Evolutionary conservation across 1,284 basidiomycete genomes (phyloP).

Genomic region (Tilletia indica): DNA sequence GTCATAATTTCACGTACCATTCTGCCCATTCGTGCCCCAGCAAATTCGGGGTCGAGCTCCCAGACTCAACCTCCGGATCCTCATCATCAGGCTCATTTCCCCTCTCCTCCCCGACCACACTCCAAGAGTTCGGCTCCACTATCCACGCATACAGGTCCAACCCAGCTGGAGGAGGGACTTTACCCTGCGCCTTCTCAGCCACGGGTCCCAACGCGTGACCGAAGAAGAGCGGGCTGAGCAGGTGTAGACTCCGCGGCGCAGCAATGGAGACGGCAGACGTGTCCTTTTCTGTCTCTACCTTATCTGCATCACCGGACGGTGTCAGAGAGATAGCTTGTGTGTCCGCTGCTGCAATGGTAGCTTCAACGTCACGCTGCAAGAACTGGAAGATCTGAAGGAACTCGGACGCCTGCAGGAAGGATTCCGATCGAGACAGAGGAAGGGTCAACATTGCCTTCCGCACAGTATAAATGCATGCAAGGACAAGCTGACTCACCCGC

Average conservation of each 20-base stretch:
- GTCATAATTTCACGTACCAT: not conserved
- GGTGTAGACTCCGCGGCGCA: conserved; percentile 61
- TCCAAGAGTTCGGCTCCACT: conserved; percentile 60
- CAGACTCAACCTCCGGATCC: not conserved
- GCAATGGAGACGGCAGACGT: not conserved
- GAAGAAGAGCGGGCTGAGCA: conserved; percentile 78
- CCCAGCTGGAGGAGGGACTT: conserved; percentile 76
- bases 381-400: conserved; percentile 75
- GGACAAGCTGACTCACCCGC: conserved; percentile 61
- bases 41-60: not conserved
- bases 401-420: conserved; percentile 63
- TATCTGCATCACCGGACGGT: too few relatives aligned
- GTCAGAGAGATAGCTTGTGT: too few relatives aligned
- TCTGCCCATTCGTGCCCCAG: conserved; percentile 57
- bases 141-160: conserved; percentile 83
- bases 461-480: too few relatives aligned
- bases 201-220: conserved; percentile 82
- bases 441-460: too few relatives aligned
- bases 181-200: conserved; percentile 73
- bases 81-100: conserved; percentile 22
- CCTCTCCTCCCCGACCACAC: conserved; percentile 12
- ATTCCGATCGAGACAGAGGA: too few relatives aligned
- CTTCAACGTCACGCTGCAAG: conserved; percentile 72
- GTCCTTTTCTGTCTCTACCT: not conserved
- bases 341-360: not conserved